Base-by-base conservation (phyloP, 2,329 filamentous ascomycete genomes). In the Paramyrothecium sp. region DNA sequence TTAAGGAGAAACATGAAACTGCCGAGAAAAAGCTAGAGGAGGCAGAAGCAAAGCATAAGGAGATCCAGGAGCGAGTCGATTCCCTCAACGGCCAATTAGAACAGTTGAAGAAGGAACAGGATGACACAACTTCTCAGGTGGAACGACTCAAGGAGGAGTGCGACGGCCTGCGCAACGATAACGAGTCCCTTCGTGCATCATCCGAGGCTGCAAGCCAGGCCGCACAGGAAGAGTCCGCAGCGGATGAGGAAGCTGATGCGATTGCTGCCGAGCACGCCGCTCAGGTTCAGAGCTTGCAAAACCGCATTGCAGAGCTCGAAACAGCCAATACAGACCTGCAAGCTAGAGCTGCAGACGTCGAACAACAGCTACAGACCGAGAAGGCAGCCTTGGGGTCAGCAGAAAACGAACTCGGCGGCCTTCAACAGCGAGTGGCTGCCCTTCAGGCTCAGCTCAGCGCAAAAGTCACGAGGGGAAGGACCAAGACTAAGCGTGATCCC, bases 51-150 rank as follows among this genome's bases (percentile, higher is more conserved):
- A 61, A 58, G 46, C 16, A 22, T 22, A 41, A 53, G 30, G 20
- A 20, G n/a, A 34, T 34, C n/a, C 33, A 54, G 23, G 30, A 34
- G n/a, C 21, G 48, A 41, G 17, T 21, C 8, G 53, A 54, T 19
- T 63, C 65, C 52, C 52, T 68, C 23, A 64, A 65, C 61, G 65
- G 65, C 58, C 61, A 61, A 21, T 59, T 62, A 10, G 61, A 65
- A 55, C 57, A 59, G 23, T 17, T 68, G 16, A 55, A 54, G 4
- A 56, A 51, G 13, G 62, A 68, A 0, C 66, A 68, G 20, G 66
- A 67, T 21, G 66, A 68, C 23, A 44, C 54, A 3, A 57, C 60
- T 1, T 65, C 66, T 0, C 61, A 65, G 19, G 62, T 68, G 4
- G 44, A 66, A 51, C 34, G 64, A n/a, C 56, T 68, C 7, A 55